Conservation (phyloP, 352 stramenopile species). For the Aphanomyces invadans region DNA sequence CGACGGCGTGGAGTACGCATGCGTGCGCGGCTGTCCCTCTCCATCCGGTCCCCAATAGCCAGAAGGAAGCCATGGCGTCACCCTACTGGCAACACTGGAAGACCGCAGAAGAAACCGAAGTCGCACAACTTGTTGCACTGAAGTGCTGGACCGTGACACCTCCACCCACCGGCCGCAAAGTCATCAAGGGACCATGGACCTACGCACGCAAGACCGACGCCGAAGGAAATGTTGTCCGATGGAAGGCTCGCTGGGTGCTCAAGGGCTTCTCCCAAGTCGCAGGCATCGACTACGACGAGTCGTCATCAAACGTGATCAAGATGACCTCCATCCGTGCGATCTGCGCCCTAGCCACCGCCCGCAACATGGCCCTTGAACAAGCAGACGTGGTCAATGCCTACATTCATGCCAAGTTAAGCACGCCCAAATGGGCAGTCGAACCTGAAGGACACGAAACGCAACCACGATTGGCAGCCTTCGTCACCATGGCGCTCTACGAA, state of each 20-base stretch:
- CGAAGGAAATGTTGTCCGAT: not conserved
- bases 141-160: not conserved
- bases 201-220: constrained; percentile 21
- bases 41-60: constrained; percentile 12
- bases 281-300: constrained; percentile 26
- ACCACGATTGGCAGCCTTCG: not conserved
- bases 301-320: constrained; percentile 20
- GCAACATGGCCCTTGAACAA: constrained; percentile 8
- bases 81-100: constrained; percentile 4
- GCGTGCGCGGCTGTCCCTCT: not conserved
- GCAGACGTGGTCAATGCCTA: constrained; percentile 12
- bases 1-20: not conserved
- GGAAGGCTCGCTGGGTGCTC: constrained; percentile 21
- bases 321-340: constrained; percentile 15
- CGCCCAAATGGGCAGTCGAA: not conserved
- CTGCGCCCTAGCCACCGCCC: not conserved
- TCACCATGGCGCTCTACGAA: constrained; percentile 1
- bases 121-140: constrained; percentile 1
- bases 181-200: not conserved
- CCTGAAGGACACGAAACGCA: constrained; percentile 8
- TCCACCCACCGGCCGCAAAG: not conserved
- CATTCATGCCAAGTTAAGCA: not conserved
- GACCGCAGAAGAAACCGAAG: constrained; percentile 5
- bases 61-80: constrained; percentile 8
- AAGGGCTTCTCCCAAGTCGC: constrained; percentile 5